Evolutionary conservation across 2,329 filamentous ascomycete species (phyloP).

Genomic region (Aureobasidium musti): DNA sequence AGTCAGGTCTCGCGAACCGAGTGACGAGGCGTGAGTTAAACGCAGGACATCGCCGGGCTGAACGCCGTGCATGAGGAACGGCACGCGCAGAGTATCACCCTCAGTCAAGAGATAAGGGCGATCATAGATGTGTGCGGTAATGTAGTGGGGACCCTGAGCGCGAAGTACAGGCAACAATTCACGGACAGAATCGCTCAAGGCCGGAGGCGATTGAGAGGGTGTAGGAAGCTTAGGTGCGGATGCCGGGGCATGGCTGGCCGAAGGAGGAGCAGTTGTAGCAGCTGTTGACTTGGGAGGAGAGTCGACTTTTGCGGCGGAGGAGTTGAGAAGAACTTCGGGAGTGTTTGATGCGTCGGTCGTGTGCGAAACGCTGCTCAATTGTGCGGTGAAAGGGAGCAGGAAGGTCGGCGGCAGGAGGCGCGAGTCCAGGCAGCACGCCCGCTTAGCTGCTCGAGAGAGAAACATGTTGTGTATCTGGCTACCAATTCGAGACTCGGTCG

Average conservation of each 20-base stretch:
- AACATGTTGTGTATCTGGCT: constrained; percentile 37
- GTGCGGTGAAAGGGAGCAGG: constrained; percentile 55
- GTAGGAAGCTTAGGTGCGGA: constrained; percentile 36
- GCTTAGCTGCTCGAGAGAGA: constrained; percentile 58
- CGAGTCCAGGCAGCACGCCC: constrained; percentile 62
- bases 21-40: constrained; percentile 76
- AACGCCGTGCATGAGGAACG: constrained; percentile 53
- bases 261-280: background rate
- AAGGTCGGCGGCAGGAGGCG: constrained; percentile 56
- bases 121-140: constrained; percentile 76
- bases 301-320: constrained; percentile 23
- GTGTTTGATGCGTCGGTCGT: constrained; percentile 43
- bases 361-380: constrained; percentile 48
- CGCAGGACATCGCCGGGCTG: constrained; percentile 80
- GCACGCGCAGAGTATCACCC: constrained; percentile 53
- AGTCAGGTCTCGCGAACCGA: constrained; percentile 89
- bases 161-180: constrained; percentile 69
- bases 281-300: constrained; percentile 8
- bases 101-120: constrained; percentile 74
- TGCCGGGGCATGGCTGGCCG: constrained; percentile 17
- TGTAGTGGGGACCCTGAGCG: constrained; percentile 74
- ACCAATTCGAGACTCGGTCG: background rate
- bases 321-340: constrained; percentile 32
- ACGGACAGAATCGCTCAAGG: constrained; percentile 59
- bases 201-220: constrained; percentile 41